These are phyloP conservation scores for Tillandsia fasciculata DNA, from an alignment of 176 grass and related monocot genomes.

Conservation along the genomic window DNA sequence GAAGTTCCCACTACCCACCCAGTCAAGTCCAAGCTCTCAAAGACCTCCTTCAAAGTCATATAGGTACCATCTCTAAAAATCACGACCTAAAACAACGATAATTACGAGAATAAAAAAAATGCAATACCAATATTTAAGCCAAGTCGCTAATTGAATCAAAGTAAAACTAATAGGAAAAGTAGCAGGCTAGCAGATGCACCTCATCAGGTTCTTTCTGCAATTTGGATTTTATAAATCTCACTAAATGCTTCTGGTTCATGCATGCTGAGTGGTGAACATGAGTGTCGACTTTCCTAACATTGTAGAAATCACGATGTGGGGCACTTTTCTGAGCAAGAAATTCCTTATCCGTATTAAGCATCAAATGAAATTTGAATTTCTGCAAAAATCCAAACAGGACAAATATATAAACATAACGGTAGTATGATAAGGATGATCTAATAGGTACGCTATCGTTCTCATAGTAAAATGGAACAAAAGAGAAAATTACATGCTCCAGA, in stretches of 20 bases:
- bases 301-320: slow-evolving; percentile 91
- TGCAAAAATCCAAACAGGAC: slow-evolving; percentile 23
- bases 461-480: neutral
- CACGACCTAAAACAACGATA: slow-evolving; percentile 58
- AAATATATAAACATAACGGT: neutral
- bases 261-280: slow-evolving; percentile 99
- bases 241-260: slow-evolving; percentile 96
- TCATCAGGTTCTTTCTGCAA: slow-evolving; percentile 88
- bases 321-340: slow-evolving; percentile 95
- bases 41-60: slow-evolving; percentile 92
- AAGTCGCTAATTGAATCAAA: neutral
- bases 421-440: neutral
- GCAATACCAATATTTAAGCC: neutral
- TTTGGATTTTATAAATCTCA: slow-evolving; percentile 97
- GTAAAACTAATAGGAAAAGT: neutral
- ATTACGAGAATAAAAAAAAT: slow-evolving; percentile 6
- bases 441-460: neutral
- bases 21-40: slow-evolving; percentile 88
- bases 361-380: slow-evolving; percentile 98
- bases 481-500: slow-evolving; percentile 72
- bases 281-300: slow-evolving; percentile 95
- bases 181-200: slow-evolving; percentile 28
- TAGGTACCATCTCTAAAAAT: slow-evolving; percentile 98
- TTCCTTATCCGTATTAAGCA: slow-evolving; percentile 93
- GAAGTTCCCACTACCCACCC: slow-evolving; percentile 43